These are phyloP conservation scores for Leccinum obscurum DNA, from an alignment of 768 basidiomycete species.

Conservation along the genomic window DNA sequence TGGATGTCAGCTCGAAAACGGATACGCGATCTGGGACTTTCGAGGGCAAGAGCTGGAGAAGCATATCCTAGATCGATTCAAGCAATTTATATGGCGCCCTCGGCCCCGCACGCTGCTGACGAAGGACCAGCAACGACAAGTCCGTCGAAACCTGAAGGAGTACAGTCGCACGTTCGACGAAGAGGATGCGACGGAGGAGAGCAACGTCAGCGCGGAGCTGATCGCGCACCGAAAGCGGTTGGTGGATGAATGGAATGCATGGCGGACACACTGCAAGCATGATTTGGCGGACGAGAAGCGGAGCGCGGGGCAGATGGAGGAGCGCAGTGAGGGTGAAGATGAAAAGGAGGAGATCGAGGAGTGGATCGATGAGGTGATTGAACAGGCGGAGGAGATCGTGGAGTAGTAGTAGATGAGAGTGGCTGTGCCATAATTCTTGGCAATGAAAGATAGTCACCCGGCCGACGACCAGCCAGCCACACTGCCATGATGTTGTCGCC, in stretches of 20 bases:
- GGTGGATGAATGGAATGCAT: slow-evolving; percentile 99
- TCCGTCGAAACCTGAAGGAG: slow-evolving; percentile 88
- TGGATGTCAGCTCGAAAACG: slow-evolving; percentile 80
- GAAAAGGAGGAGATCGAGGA: slow-evolving; percentile 91
- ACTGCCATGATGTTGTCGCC: slow-evolving; percentile 32
- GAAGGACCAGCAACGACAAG: slow-evolving; percentile 83
- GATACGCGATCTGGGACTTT: slow-evolving; percentile 97
- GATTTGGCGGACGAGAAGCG: slow-evolving; percentile 60
- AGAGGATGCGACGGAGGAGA: slow-evolving; percentile 95
- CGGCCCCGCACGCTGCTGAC: slow-evolving; percentile 86
- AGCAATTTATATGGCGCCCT: slow-evolving; percentile 98
- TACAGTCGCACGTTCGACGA: slow-evolving; percentile 93
- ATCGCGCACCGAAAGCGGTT: slow-evolving; percentile 86
- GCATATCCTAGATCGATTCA: slow-evolving; percentile 90
- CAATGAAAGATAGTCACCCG: neutral
- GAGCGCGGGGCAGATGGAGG: slow-evolving; percentile 36
- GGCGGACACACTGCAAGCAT: slow-evolving; percentile 74
- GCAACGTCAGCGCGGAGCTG: slow-evolving; percentile 90
- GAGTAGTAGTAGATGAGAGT: slow-evolving; percentile 34
- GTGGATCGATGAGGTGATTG: slow-evolving; percentile 90
- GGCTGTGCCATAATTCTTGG: slow-evolving; percentile 21
- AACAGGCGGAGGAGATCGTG: slow-evolving; percentile 78
- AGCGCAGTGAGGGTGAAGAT: slow-evolving; percentile 44
- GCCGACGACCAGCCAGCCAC: neutral
- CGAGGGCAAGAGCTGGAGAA: slow-evolving; percentile 93